phyloP scores from a whole-genome alignment of 305 asterid species.

The Lippia alba region DNA sequence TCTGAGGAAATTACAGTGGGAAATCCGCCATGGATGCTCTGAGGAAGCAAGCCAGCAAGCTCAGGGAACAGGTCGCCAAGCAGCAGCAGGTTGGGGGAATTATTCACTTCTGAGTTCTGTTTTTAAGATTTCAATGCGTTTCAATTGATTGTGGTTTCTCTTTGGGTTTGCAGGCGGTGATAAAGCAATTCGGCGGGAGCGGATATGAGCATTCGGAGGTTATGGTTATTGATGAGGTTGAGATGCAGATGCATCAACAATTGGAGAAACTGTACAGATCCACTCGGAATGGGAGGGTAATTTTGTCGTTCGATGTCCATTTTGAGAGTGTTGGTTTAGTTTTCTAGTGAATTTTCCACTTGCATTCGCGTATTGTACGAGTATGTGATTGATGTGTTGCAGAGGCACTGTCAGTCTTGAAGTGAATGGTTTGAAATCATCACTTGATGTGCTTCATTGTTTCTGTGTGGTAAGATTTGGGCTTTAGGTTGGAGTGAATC shows the following conservation, averaged over 20 bases:
- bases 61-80: constrained; percentile 96
- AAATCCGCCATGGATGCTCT: constrained; percentile 73
- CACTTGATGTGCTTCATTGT: background rate
- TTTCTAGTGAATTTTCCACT: constrained; percentile 7
- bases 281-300: constrained; percentile 93
- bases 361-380: background rate
- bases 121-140: background rate
- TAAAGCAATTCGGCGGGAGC: constrained; percentile 88
- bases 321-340: background rate
- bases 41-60: constrained; percentile 90
- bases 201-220: constrained; percentile 90
- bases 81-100: constrained; percentile 76
- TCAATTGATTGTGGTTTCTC: constrained; percentile 22
- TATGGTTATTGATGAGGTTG: constrained; percentile 92
- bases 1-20: constrained; percentile 34
- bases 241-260: constrained; percentile 89
- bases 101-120: constrained; percentile 8
- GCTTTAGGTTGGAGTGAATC: background rate
- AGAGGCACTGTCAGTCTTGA: constrained; percentile 8
- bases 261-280: constrained; percentile 88
- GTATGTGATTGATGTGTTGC: constrained; percentile 16
- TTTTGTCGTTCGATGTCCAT: constrained; percentile 14
- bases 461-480: constrained; percentile 11
- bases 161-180: constrained; percentile 74
- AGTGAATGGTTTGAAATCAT: background rate